Base-by-base conservation (phyloP, 2,329 filamentous ascomycete species). In the Ophiostoma himal-ulmi region DNA sequence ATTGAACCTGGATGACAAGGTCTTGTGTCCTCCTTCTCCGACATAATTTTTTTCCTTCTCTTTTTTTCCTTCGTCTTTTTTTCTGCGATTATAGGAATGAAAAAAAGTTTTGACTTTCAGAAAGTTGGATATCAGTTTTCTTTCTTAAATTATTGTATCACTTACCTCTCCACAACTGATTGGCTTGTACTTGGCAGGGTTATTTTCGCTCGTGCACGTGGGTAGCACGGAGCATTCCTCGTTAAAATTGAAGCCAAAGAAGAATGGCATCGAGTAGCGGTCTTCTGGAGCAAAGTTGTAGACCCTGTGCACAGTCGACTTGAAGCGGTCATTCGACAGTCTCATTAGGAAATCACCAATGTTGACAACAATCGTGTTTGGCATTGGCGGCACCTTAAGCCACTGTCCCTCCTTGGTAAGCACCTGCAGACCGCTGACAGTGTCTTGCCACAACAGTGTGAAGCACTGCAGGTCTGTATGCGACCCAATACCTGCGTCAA, bases 251-350 rank as follows among this genome's bases (percentile, higher is more conserved):
- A 82, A 79, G 1, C 80, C 82, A 69, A 86, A 83, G 75, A 87
- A 86, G 74, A 86, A 86, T 0, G 84, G 83, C 82, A 86, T 84
- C 0, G 81, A 85, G 44, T 84, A 82, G 14, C 84, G 77, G 67
- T 83, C 83, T 20, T 75, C 75, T 0, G 73, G 74, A 0, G 78
- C 78, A 64, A 78, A 76, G 70, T 83, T 83, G 37, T 80, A 80
- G 2, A 86, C 83, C 11, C 83, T 77, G 74, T 86, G 84, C 17
- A 85, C 81, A 0, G 82, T 85, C 5, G 69, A 68, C 73, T 80
- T 82, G 73, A 84, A 83, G 20, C 76, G 79, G 73, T 84, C 81
- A 74, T 85, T 85, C 37, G 80, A 82, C 22, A 84, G 77, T 17
- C 83, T 78, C 79, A 83, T 82, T 77, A 85, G 78, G 69, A 83